Evolutionary conservation across 2,329 filamentous ascomycete genomes (phyloP).

Genomic region (Epichloe uncinata): DNA sequence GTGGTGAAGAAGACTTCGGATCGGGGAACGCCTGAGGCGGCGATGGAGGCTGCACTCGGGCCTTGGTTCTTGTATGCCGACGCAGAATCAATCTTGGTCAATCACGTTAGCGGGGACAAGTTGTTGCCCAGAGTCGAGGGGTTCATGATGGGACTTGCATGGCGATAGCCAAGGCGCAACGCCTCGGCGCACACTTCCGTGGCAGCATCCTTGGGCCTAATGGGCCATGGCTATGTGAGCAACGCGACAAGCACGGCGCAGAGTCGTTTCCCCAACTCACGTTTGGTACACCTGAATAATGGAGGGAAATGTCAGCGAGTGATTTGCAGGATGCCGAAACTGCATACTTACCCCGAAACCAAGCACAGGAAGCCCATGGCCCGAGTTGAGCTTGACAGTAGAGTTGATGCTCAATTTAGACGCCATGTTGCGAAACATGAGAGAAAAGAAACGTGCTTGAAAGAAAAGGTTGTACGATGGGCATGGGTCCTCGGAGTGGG

Average conservation of each 20-base stretch:
- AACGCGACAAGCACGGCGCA: not conserved
- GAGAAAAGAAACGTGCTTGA: not conserved
- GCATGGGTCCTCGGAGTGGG: too few species aligned
- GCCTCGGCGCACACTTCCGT: constrained; percentile 30
- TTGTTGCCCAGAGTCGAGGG: too few species aligned
- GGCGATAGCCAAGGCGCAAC: constrained; percentile 38
- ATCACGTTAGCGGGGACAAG: too few species aligned
- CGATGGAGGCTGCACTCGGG: constrained; percentile 31
- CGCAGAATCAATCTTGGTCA: constrained; percentile 36
- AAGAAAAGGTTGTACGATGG: not conserved
- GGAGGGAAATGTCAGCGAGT: constrained; percentile 1
- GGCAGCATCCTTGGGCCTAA: constrained; percentile 17
- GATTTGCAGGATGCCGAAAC: not conserved
- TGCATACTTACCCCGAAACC: constrained; percentile 35
- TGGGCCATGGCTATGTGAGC: not conserved
- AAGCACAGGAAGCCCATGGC: constrained; percentile 36
- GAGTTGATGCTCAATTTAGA: constrained; percentile 31
- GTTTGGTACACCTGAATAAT: constrained; percentile 35
- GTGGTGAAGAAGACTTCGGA: constrained; percentile 42
- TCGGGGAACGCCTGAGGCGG: constrained; percentile 27
- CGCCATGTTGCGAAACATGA: constrained; percentile 27
- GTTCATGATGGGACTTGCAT: constrained; percentile 20
- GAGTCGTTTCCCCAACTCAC: constrained; percentile 19
- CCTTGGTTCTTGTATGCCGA: constrained; percentile 38
- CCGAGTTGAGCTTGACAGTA: constrained; percentile 39